Evolutionary conservation across 441 rosid species (phyloP).

Genomic region (Euphorbia corollata): DNA sequence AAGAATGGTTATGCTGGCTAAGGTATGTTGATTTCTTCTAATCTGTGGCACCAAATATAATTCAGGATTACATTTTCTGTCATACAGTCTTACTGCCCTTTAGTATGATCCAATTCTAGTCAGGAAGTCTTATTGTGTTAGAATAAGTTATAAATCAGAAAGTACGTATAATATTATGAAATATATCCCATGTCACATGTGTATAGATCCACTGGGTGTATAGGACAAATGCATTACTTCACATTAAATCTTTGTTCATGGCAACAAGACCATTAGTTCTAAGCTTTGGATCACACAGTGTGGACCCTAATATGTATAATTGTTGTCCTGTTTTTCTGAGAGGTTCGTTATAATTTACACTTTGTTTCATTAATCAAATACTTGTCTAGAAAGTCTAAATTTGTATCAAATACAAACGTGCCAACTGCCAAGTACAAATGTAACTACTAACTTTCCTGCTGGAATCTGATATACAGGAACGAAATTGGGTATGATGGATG

Average conservation of each 20-base stretch:
- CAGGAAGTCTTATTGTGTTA: not conserved
- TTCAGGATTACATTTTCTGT: not conserved
- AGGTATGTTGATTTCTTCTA: conserved; percentile 37
- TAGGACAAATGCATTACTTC: not conserved
- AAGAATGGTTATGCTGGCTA: conserved; percentile 93
- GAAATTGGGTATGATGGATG: conserved; percentile 98
- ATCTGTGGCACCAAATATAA: conserved; percentile 3
- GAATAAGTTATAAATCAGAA: not conserved
- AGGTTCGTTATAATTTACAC: not conserved
- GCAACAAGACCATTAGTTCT: not conserved
- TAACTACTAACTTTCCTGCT: conserved; percentile 17
- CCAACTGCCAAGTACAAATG: not conserved
- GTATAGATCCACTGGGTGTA: not conserved
- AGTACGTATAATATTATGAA: not conserved
- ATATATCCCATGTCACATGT: not conserved
- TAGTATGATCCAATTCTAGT: too few species aligned
- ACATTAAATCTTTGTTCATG: not conserved
- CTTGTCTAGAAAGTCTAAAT: not conserved
- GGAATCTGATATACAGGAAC: conserved; percentile 39
- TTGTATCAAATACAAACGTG: not conserved
- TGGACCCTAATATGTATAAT: not conserved
- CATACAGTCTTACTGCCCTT: not conserved
- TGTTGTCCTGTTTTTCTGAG: not conserved
- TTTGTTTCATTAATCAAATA: not conserved
- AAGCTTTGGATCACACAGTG: not conserved